Base-by-base conservation (phyloP, 805 yeast genomes). In the Barnettozyma vustinii region DNA sequence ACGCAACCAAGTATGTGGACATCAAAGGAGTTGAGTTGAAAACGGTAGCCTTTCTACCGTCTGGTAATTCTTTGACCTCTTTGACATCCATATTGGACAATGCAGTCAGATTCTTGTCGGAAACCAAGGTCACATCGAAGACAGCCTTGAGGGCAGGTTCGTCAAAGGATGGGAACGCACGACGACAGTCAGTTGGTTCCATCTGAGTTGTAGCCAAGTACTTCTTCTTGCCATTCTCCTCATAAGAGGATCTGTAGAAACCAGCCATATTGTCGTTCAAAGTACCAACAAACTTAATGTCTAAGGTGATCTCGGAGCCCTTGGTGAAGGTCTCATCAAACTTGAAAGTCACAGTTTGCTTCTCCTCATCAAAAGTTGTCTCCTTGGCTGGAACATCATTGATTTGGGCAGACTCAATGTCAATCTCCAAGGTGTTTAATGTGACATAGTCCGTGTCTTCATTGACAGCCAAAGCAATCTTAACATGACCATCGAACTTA, bases 161-260 rank as follows among this genome's bases (percentile, higher is more conserved):
- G 66, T 87, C 96, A 59, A 83, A 84, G 62, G 86, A 85, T 32
- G 96, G 96, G 75, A 87, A 87, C 9, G 94, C 94, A 59, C 89
- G 77, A 59, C 96, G 80, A 57, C 92, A 87, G 62, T 87, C 94
- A 19, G 92, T 84, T 21, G 95, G 83, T 69, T 87, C 95, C 80
- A 87, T 83, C 68, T 87, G 96, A 41, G 95, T 85, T 42, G 91
- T 83, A 40, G 89, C 87, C 76, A 86, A 74, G 64, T 83, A 83
- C 60, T 81, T 83, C 37, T 80, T 81, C 51, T 74, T 72, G 20
- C 88, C 86, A 53, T 83, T 74, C 51, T 75, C 73, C 54, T 74
- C 72, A 65, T 85, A 85, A 39, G 80, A 69, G 18, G 89, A 83
- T 59, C 87, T 75, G 72, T 86, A 86, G 69, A 86, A 86, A 42